Evolutionary conservation across 2,329 filamentous ascomycete genomes (phyloP).

Genomic region (Calycina herbarum): DNA sequence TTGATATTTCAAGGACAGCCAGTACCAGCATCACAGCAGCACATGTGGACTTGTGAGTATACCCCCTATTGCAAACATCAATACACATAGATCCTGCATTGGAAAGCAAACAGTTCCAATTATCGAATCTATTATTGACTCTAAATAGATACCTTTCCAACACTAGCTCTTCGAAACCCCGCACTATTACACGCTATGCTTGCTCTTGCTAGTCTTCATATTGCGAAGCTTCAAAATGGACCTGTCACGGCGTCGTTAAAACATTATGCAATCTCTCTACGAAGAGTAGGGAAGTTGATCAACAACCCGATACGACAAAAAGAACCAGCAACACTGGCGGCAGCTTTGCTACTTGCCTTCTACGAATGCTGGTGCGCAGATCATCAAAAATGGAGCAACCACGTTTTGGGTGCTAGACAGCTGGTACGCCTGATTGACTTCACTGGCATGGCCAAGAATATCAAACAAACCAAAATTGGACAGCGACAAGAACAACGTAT

Average conservation of each 20-base stretch:
- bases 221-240: conserved; percentile 74
- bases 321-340: conserved; percentile 81
- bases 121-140: conserved; percentile 7
- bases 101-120: neutral
- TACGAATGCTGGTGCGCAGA: conserved; percentile 96
- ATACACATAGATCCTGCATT: too few relatives aligned
- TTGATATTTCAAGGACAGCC: conserved; percentile 62
- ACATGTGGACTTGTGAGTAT: conserved; percentile 62
- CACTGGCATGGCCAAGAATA: conserved; percentile 67
- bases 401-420: conserved; percentile 80
- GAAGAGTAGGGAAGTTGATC: conserved; percentile 75
- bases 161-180: conserved; percentile 81
- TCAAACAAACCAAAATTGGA: conserved; percentile 60
- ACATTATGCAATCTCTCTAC: conserved; percentile 85
- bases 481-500: conserved; percentile 29
- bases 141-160: conserved; percentile 69
- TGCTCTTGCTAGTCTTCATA: conserved; percentile 82
- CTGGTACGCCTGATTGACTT: conserved; percentile 83
- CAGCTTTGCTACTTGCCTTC: conserved; percentile 81
- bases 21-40: conserved; percentile 63
- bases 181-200: conserved; percentile 88
- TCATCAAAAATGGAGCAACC: conserved; percentile 93
- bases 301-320: conserved; percentile 66
- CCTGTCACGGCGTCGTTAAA: conserved; percentile 80
- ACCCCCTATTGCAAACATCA: neutral